These are phyloP conservation scores for Pluteus cervinus DNA, from an alignment of 768 basidiomycete genomes.

Conservation along the genomic window DNA sequence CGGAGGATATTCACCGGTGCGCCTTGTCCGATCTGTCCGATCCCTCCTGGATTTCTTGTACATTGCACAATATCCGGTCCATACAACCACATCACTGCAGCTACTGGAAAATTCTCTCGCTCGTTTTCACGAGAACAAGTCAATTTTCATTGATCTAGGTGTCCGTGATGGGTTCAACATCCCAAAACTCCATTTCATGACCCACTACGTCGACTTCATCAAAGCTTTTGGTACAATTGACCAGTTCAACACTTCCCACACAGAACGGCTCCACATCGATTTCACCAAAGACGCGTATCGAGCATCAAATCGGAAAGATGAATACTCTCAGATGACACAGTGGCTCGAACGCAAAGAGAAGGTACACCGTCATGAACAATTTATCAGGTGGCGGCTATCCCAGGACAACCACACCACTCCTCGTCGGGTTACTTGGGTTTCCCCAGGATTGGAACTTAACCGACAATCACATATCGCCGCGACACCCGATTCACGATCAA, in stretches of 20 bases:
- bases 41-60: constrained; percentile 20
- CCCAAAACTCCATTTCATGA: constrained; percentile 34
- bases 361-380: neutral
- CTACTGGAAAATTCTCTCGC: constrained; percentile 18
- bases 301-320: constrained; percentile 1
- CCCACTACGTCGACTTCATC: constrained; percentile 23
- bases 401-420: too few relatives aligned
- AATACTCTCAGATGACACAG: constrained; percentile 2
- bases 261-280: neutral
- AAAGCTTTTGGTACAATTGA: constrained; percentile 11
- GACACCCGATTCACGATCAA: too few relatives aligned
- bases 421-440: too few relatives aligned
- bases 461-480: too few relatives aligned
- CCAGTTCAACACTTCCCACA: constrained; percentile 7
- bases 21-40: constrained; percentile 7
- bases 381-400: neutral
- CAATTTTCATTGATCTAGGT: constrained; percentile 25
- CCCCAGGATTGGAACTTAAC: too few relatives aligned
- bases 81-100: constrained; percentile 20
- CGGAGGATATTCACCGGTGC: neutral
- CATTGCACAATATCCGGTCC: constrained; percentile 10
- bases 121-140: constrained; percentile 33
- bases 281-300: neutral
- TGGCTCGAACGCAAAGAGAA: constrained; percentile 3
- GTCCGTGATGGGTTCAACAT: constrained; percentile 32